These are phyloP conservation scores for Termitomyces sp. DNA, from an alignment of 1,284 basidiomycete species.

Conservation along the genomic window DNA sequence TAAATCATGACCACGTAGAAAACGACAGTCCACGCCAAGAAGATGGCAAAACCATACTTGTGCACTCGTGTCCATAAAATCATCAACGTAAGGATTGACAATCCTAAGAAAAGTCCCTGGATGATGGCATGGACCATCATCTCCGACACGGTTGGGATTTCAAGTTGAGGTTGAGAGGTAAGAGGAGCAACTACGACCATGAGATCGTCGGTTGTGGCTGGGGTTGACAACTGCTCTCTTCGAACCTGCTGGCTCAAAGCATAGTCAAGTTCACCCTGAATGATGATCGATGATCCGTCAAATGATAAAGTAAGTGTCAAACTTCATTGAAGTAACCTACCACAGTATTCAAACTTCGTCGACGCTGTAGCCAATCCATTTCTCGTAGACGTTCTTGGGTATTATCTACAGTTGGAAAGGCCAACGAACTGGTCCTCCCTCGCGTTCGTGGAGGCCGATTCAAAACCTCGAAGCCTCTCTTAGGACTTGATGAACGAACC, in stretches of 20 bases:
- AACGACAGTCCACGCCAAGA: slow-evolving; percentile 54
- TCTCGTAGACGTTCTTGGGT: slow-evolving; percentile 45
- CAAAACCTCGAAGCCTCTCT: slow-evolving; percentile 63
- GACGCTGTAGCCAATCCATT: slow-evolving; percentile 68
- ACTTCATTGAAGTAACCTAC: slow-evolving; percentile 37
- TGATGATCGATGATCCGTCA: not conserved
- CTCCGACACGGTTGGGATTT: slow-evolving; percentile 36
- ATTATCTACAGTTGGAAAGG: slow-evolving; percentile 35
- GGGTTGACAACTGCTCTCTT: slow-evolving; percentile 41
- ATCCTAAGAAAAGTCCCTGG: slow-evolving; percentile 54
- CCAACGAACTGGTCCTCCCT: slow-evolving; percentile 40
- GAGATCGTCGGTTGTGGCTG: slow-evolving; percentile 46
- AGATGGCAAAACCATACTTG: slow-evolving; percentile 54
- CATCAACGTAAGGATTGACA: slow-evolving; percentile 52
- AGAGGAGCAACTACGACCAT: slow-evolving; percentile 34
- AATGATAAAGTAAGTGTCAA: not conserved
- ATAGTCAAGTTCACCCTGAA: slow-evolving; percentile 66
- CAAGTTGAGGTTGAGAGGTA: slow-evolving; percentile 26
- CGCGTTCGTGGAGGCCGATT: slow-evolving; percentile 56
- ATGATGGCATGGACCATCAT: slow-evolving; percentile 46
- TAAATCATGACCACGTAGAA: slow-evolving; percentile 53
- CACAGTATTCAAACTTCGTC: slow-evolving; percentile 62
- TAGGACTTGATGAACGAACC: slow-evolving; percentile 36
- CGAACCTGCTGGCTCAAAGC: slow-evolving; percentile 47
- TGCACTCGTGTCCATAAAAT: slow-evolving; percentile 55